Conservation (phyloP, 805 yeast genomes). For the Suhomyces sp. region DNA sequence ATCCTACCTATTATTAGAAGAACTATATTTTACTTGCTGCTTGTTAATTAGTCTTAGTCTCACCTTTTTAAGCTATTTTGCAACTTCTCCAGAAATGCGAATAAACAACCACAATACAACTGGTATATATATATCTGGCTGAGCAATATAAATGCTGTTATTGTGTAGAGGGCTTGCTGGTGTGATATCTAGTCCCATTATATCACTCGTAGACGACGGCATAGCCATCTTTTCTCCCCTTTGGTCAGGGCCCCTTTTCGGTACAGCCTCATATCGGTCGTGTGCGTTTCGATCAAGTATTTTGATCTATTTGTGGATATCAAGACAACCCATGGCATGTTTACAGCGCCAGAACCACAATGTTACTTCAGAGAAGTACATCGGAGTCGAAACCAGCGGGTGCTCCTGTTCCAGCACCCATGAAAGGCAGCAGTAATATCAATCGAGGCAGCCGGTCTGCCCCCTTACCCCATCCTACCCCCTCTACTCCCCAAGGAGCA, state of each 20-base stretch:
- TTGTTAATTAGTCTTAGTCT: not conserved
- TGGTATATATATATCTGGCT: no score
- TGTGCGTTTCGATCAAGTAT: not conserved
- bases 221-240: not conserved
- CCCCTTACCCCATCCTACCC: not conserved
- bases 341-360: not conserved
- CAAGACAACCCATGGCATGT: not conserved
- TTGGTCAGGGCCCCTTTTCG: not conserved
- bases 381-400: not conserved
- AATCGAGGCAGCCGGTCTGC: not conserved
- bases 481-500: not conserved
- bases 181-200: no score
- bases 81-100: not conserved
- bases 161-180: no score
- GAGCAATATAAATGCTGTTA: no score
- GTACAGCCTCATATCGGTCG: not conserved
- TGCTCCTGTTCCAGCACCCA: not conserved
- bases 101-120: no score
- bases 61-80: not conserved
- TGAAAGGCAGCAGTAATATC: not conserved
- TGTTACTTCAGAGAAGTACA: constrained; percentile 1
- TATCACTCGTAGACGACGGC: no score
- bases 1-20: no score
- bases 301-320: not conserved
- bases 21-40: no score